Conservation (phyloP, 108 stramenopile genomes). For the Hondaea fermentalgiana region DNA sequence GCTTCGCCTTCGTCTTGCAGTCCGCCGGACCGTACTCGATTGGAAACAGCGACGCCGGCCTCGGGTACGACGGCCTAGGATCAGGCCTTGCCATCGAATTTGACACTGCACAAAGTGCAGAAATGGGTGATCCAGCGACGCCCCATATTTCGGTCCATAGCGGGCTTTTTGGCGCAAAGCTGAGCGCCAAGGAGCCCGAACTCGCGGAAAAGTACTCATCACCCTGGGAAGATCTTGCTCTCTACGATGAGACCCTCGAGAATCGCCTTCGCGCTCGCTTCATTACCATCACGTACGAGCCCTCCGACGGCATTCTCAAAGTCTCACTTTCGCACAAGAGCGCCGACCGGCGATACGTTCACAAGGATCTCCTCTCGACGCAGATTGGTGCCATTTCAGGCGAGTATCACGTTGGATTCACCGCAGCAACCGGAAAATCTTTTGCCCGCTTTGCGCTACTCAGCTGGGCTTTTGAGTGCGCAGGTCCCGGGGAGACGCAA, state of each 20-base stretch:
- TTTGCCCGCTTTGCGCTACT: not conserved
- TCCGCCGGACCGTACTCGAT: not conserved
- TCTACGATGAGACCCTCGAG: not conserved
- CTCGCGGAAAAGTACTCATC: not conserved
- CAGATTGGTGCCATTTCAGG: not conserved
- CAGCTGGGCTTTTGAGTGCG: not conserved
- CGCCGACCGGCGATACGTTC: not conserved
- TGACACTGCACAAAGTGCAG: not conserved
- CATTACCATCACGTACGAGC: not conserved
- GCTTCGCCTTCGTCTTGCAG: conserved; percentile 3
- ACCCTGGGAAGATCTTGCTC: not conserved
- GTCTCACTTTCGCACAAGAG: not conserved
- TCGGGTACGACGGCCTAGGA: conserved; percentile 14
- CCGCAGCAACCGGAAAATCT: not conserved
- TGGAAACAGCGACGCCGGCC: not conserved
- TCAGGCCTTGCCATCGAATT: not conserved
- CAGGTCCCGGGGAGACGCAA: not conserved
- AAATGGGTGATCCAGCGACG: not conserved
- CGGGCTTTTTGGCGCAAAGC: not conserved
- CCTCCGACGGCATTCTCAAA: not conserved
- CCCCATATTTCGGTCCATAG: conserved; percentile 9
- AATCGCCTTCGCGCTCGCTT: not conserved
- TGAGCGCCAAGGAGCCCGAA: not conserved
- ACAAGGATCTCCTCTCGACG: not conserved
- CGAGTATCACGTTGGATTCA: not conserved